Evolutionary conservation across 1,284 basidiomycete species (phyloP).

Genomic region (Trametes sp.): DNA sequence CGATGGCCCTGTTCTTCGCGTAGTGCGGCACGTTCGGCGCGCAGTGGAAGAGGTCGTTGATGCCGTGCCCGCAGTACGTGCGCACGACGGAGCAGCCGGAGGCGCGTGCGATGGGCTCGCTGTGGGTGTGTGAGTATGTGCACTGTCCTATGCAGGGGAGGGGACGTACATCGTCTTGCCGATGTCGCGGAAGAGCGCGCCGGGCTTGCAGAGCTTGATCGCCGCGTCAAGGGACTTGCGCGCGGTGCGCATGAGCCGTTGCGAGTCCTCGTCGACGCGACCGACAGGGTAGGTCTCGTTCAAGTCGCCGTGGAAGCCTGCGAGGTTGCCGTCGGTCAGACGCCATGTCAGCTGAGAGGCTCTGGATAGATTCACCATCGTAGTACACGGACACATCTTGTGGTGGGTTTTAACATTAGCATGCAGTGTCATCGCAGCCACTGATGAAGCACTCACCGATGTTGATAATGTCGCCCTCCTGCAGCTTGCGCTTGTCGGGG

Average conservation of each 20-base stretch:
- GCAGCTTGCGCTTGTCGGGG: constrained; percentile 86
- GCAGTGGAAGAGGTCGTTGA: constrained; percentile 85
- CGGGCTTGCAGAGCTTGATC: constrained; percentile 91
- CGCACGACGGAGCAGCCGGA: constrained; percentile 87
- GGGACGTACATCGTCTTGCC: constrained; percentile 77
- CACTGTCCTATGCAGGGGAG: neutral
- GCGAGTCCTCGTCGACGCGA: constrained; percentile 82
- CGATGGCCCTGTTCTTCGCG: constrained; percentile 85
- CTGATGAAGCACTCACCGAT: constrained; percentile 62
- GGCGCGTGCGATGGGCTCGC: constrained; percentile 83
- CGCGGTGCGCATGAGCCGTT: constrained; percentile 82
- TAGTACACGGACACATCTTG: constrained; percentile 73
- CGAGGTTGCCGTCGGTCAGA: no score
- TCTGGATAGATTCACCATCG: constrained; percentile 55
- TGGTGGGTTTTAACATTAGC: constrained; percentile 19
- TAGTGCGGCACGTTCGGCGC: constrained; percentile 85
- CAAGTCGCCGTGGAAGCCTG: constrained; percentile 90
- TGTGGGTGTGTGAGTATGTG: constrained; percentile 38
- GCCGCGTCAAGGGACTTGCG: constrained; percentile 86
- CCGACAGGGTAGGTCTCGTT: constrained; percentile 94
- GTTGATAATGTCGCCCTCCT: constrained; percentile 94
- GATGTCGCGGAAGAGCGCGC: constrained; percentile 84
- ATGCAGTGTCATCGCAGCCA: no score
- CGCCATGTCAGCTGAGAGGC: no score
- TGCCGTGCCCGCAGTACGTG: constrained; percentile 91